Conservation (phyloP, 805 yeast genomes). For the Starmerella floris region DNA sequence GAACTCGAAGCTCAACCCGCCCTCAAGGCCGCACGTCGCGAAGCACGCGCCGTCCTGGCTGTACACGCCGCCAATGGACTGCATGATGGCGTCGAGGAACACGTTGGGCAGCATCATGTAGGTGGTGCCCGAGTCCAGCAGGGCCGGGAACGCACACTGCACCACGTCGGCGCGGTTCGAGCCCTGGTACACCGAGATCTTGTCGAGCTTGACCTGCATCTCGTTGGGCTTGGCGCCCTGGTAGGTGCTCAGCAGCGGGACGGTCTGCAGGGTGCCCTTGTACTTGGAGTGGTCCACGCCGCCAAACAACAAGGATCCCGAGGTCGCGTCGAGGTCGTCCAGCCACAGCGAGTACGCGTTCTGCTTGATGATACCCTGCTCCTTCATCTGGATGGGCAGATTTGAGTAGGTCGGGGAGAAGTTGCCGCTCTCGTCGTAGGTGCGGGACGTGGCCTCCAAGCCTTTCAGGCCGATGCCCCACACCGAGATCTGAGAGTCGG, state of each 20-base stretch:
- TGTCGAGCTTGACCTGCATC: constrained; percentile 13
- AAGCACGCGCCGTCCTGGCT: constrained; percentile 29
- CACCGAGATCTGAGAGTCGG: constrained; percentile 51
- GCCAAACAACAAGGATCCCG: constrained; percentile 34
- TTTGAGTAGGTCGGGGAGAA: constrained; percentile 23
- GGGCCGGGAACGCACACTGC: constrained; percentile 25
- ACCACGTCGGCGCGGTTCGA: constrained; percentile 6
- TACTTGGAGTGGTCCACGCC: constrained; percentile 35
- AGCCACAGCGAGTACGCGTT: constrained; percentile 38
- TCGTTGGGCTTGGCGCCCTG: constrained; percentile 12
- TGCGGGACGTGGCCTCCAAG: constrained; percentile 28
- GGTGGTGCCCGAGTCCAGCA: constrained; percentile 46
- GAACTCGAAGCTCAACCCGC: constrained; percentile 35
- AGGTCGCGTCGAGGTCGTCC: constrained; percentile 25
- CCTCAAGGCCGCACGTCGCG: constrained; percentile 29
- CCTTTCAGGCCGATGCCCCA: constrained; percentile 29
- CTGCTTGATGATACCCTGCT: constrained; percentile 32
- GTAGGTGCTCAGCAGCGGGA: constrained; percentile 25
- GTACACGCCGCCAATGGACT: constrained; percentile 32
- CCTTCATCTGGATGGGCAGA: constrained; percentile 28
- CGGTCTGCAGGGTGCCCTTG: constrained; percentile 28
- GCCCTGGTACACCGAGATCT: constrained; percentile 14
- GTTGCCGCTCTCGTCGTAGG: constrained; percentile 11
- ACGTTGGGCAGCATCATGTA: constrained; percentile 33
- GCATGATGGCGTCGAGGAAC: constrained; percentile 25